Evolutionary conservation across 2,329 filamentous ascomycete species (phyloP).

Genomic region (Monilinia fructicola): DNA sequence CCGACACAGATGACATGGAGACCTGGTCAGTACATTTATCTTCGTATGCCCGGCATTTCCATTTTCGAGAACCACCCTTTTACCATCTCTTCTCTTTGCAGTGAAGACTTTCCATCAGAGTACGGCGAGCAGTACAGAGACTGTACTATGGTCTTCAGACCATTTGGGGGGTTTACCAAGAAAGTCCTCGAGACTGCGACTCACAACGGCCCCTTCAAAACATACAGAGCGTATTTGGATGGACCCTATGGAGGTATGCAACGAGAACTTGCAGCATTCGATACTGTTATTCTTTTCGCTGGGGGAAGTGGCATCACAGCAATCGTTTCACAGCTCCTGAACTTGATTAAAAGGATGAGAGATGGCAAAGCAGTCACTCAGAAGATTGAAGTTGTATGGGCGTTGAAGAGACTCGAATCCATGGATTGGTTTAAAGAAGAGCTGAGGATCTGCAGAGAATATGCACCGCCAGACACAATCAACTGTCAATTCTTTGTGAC

Average conservation of each 20-base stretch:
- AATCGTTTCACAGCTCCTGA: conserved; percentile 84
- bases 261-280: conserved; percentile 84
- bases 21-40: conserved; percentile 91
- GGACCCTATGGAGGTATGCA: conserved; percentile 95
- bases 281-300: conserved; percentile 88
- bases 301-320: conserved; percentile 95
- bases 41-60: conserved; percentile 90
- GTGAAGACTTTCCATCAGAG: conserved; percentile 87
- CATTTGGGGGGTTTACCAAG: conserved; percentile 86
- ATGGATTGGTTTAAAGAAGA: conserved; percentile 99
- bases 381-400: conserved; percentile 90
- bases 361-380: conserved; percentile 92
- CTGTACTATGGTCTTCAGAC: conserved; percentile 86
- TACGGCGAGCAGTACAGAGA: conserved; percentile 88
- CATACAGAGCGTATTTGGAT: conserved; percentile 88
- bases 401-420: conserved; percentile 83
- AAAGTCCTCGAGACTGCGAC: conserved; percentile 80
- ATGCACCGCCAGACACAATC: conserved; percentile 82
- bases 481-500: conserved; percentile 96
- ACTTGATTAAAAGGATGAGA: conserved; percentile 94
- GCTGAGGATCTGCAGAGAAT: conserved; percentile 85
- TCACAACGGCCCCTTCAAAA: conserved; percentile 84
- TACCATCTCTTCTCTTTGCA: conserved; percentile 89
- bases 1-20: conserved; percentile 91
- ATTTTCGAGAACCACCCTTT: conserved; percentile 93